These are phyloP conservation scores for Larix kaempferi DNA, from an alignment of 75 land plant genomes.

Conservation along the genomic window DNA sequence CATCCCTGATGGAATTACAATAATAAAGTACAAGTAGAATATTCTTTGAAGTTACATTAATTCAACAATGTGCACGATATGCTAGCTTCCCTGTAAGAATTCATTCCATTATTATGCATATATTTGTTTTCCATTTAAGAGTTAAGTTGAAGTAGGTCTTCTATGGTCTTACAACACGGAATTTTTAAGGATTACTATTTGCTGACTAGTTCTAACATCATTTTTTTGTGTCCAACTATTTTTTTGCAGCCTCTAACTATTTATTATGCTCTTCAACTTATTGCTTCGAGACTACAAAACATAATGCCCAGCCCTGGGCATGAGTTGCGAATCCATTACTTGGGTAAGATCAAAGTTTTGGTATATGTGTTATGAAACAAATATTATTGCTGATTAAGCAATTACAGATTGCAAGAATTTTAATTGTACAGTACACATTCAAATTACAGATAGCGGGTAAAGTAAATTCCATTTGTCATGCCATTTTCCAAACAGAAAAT, in stretches of 20 bases:
- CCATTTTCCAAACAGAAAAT: background rate
- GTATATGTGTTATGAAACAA: background rate
- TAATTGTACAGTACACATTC: background rate
- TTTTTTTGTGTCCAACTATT: background rate
- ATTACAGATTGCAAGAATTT: background rate
- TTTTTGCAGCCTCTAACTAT: constrained; percentile 7
- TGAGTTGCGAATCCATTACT: constrained; percentile 6
- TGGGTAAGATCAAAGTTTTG: constrained; percentile 3
- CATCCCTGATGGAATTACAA: no score
- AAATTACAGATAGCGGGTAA: background rate
- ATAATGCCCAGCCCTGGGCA: background rate
- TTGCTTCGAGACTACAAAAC: constrained; percentile 5
- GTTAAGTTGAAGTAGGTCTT: background rate
- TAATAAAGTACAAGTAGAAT: no score
- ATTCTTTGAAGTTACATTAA: no score
- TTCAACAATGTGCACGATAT: background rate
- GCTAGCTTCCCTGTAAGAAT: background rate
- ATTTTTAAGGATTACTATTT: background rate
- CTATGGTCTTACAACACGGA: background rate
- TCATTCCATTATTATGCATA: background rate
- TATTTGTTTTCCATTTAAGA: background rate
- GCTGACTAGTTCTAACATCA: background rate
- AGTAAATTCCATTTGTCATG: background rate
- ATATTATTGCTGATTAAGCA: background rate
- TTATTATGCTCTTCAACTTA: constrained; percentile 1